phyloP scores from a whole-genome alignment of 106 monocot genomes.

The Chionographis japonica region DNA sequence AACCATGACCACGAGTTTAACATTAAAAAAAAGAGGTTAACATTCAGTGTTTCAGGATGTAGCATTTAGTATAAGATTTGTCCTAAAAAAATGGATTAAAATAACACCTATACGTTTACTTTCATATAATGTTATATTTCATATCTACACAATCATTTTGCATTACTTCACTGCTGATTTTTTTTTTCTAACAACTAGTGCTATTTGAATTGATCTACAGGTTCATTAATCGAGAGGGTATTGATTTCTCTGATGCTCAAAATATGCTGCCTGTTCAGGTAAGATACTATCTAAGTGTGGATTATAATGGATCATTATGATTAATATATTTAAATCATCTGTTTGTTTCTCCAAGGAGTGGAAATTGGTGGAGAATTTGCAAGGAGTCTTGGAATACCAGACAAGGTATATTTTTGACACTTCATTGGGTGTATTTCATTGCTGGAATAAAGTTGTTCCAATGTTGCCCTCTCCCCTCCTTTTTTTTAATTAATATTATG shows the following conservation, averaged over 20 bases:
- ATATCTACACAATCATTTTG: too few species aligned
- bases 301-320: neutral
- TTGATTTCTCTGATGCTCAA: slow-evolving; percentile 98
- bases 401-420: slow-evolving; percentile 53
- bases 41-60: too few species aligned
- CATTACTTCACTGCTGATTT: too few species aligned
- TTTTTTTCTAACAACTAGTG: too few species aligned
- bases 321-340: slow-evolving; percentile 6
- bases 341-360: slow-evolving; percentile 62
- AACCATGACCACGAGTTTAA: too few species aligned
- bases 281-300: neutral
- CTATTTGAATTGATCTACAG: slow-evolving; percentile 25
- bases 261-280: slow-evolving; percentile 96
- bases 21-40: too few species aligned
- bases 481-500: too few species aligned
- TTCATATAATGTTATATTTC: too few species aligned
- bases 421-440: neutral
- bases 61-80: too few species aligned
- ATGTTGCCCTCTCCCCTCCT: too few species aligned
- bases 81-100: too few species aligned
- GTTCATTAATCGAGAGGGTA: slow-evolving; percentile 90
- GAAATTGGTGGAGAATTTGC: slow-evolving; percentile 91
- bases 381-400: slow-evolving; percentile 91
- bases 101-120: too few species aligned
- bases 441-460: neutral